A percentile compares a stretch with the other conserved stretches of the same genome.
Conservation (phyloP, 2,329 filamentous ascomycete genomes). For the Fusarium buharicum region DNA sequence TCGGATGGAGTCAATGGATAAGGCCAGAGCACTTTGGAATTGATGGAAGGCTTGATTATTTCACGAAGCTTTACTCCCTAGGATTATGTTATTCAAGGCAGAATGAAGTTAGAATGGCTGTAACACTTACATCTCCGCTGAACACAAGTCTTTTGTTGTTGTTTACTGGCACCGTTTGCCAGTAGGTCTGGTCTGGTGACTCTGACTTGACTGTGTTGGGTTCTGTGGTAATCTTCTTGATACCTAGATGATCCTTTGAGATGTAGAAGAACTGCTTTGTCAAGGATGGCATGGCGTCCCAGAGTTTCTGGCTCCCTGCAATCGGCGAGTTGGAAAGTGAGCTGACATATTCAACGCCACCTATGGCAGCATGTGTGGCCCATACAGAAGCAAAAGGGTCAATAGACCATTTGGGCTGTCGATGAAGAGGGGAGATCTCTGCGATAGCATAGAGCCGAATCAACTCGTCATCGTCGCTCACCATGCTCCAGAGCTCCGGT, state of each 20-base stretch:
- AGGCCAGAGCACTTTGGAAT: slow-evolving; percentile 1
- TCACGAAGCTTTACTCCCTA: slow-evolving; percentile 19
- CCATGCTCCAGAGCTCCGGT: slow-evolving; percentile 11
- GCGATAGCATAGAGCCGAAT: slow-evolving; percentile 6
- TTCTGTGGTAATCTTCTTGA: slow-evolving; percentile 1
- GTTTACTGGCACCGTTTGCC: slow-evolving; percentile 5
- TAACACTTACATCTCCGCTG: slow-evolving; percentile 10
- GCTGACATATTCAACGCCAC: slow-evolving; percentile 14
- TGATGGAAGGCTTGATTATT: background rate
- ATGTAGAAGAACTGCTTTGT: background rate
- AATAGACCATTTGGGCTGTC: background rate
- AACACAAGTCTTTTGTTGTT: background rate
- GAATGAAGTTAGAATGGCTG: too few species aligned
- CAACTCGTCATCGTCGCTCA: slow-evolving; percentile 7
- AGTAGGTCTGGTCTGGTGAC: background rate
- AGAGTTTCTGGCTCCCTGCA: background rate
- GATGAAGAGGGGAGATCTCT: background rate
- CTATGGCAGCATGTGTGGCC: slow-evolving; percentile 4
- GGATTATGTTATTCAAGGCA: background rate
- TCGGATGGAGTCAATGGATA: background rate
- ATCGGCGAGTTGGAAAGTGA: background rate
- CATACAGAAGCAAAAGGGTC: background rate
- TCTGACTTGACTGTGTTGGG: background rate
- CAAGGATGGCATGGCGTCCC: accelerated
- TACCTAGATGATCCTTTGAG: slow-evolving; percentile 17